Percentiles rank a stretch among this genome's conserved stretches.
These are phyloP conservation scores for Aegle marmelos DNA, from an alignment of 345 rosid species.

Conservation along the genomic window DNA sequence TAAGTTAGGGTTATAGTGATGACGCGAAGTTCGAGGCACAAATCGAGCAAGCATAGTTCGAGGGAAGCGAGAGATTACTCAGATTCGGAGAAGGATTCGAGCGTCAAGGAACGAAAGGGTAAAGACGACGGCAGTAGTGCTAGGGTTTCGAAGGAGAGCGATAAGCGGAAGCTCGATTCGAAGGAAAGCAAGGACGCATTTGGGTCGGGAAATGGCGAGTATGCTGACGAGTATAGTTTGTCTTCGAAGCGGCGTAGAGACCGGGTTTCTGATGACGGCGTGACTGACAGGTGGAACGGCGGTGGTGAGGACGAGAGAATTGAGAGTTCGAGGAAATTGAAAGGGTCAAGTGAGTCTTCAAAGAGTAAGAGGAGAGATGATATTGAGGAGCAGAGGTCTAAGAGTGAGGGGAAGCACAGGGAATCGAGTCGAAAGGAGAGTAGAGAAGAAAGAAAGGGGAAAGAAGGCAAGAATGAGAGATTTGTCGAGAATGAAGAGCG, in stretches of 20 bases:
- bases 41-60: slow-evolving; percentile 83
- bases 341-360: slow-evolving; percentile 48
- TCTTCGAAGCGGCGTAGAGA: slow-evolving; percentile 65
- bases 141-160: slow-evolving; percentile 66
- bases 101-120: slow-evolving; percentile 58
- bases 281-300: slow-evolving; percentile 74
- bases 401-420: slow-evolving; percentile 64
- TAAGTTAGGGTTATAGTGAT: slow-evolving; percentile 28
- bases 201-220: slow-evolving; percentile 59
- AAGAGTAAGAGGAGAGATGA: slow-evolving; percentile 64
- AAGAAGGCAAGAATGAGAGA: slow-evolving; percentile 57
- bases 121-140: slow-evolving; percentile 45
- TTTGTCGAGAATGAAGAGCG: slow-evolving; percentile 43
- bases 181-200: slow-evolving; percentile 48
- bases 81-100: slow-evolving; percentile 77
- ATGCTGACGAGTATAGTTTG: slow-evolving; percentile 56
- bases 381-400: slow-evolving; percentile 38
- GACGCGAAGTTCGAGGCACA: slow-evolving; percentile 94
- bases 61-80: slow-evolving; percentile 77
- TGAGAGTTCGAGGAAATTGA: slow-evolving; percentile 52
- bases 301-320: slow-evolving; percentile 54
- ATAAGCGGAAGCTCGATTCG: slow-evolving; percentile 62
- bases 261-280: slow-evolving; percentile 43
- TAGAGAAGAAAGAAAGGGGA: slow-evolving; percentile 57
- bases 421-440: slow-evolving; percentile 67